A percentile compares a stretch with the other conserved stretches of the same genome.
These are phyloP conservation scores for Rubus parviflorus DNA, from an alignment of 306 rosid species.

Conservation along the genomic window DNA sequence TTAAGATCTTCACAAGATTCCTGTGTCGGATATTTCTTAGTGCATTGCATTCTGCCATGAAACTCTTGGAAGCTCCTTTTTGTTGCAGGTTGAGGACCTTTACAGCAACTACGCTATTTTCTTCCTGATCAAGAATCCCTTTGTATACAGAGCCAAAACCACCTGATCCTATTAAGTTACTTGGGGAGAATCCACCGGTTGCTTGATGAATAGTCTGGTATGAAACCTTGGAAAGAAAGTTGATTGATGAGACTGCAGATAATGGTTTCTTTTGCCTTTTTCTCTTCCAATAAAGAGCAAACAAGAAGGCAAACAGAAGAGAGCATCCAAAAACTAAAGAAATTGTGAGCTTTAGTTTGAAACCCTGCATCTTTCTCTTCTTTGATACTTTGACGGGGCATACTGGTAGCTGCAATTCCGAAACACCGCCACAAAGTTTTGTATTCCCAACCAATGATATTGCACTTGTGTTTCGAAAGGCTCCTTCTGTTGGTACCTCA, in stretches of 20 bases:
- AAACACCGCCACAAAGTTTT: conserved; percentile 27
- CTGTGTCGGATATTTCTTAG: conserved; percentile 36
- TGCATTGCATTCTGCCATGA: conserved; percentile 41
- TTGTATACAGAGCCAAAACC: conserved; percentile 42
- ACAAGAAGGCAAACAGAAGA: background rate
- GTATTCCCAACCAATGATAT: conserved; percentile 9
- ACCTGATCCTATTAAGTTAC: conserved; percentile 38
- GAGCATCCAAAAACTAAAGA: background rate
- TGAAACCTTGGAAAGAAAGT: background rate
- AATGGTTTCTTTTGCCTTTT: background rate
- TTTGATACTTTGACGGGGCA: conserved; percentile 3
- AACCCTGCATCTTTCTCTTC: background rate
- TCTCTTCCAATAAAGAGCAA: background rate
- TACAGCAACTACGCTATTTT: conserved; percentile 21
- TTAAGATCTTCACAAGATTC: conserved; percentile 49
- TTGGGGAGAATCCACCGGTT: conserved; percentile 13
- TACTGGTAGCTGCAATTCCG: conserved; percentile 22
- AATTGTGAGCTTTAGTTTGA: conserved; percentile 9
- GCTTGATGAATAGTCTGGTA: conserved; percentile 21
- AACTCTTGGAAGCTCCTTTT: conserved; percentile 44
- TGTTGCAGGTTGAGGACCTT: conserved; percentile 45
- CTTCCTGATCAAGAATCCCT: conserved; percentile 29
- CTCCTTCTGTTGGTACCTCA: conserved; percentile 39
- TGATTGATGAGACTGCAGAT: background rate
- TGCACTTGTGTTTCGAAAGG: conserved; percentile 28